phyloP scores from a whole-genome alignment of 1,139 yeast genomes.

The Hansenula lynferdii region DNA sequence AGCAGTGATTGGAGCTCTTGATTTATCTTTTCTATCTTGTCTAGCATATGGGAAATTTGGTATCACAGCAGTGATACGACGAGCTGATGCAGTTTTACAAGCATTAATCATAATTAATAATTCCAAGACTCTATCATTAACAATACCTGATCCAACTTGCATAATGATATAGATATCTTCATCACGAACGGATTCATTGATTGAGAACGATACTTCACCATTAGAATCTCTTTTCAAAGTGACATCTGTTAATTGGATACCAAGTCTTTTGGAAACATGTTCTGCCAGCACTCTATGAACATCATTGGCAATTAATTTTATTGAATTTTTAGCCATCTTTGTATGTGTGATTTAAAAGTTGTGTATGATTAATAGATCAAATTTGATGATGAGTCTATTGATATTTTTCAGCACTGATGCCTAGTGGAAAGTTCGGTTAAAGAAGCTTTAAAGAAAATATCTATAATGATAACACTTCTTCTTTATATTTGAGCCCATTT shows the following conservation, averaged over 20 bases:
- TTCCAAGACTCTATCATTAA: conserved; percentile 87
- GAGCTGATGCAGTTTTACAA: conserved; percentile 91
- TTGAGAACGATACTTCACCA: conserved; percentile 87
- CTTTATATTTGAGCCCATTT: not conserved
- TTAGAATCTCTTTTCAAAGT: conserved; percentile 69
- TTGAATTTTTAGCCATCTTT: conserved; percentile 73
- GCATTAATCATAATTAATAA: conserved; percentile 90
- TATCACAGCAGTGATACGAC: conserved; percentile 90
- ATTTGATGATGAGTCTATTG: too few relatives aligned
- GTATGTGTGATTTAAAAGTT: not conserved
- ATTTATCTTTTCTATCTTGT: conserved; percentile 94
- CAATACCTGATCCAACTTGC: conserved; percentile 90
- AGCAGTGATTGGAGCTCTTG: conserved; percentile 97
- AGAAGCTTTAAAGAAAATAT: too few relatives aligned
- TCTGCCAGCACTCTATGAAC: conserved; percentile 87
- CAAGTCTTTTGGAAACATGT: conserved; percentile 67
- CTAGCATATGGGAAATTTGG: conserved; percentile 98
- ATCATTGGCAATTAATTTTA: conserved; percentile 84
- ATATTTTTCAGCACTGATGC: too few relatives aligned
- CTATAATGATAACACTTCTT: too few relatives aligned
- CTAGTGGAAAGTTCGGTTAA: too few relatives aligned
- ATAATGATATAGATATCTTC: conserved; percentile 87
- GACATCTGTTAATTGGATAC: conserved; percentile 56
- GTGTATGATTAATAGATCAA: too few relatives aligned
- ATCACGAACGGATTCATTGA: conserved; percentile 94